A percentile compares a stretch with the other conserved stretches of the same genome.
phyloP scores from a whole-genome alignment of 257 asterid genomes.

The Fraxinus excelsior region DNA sequence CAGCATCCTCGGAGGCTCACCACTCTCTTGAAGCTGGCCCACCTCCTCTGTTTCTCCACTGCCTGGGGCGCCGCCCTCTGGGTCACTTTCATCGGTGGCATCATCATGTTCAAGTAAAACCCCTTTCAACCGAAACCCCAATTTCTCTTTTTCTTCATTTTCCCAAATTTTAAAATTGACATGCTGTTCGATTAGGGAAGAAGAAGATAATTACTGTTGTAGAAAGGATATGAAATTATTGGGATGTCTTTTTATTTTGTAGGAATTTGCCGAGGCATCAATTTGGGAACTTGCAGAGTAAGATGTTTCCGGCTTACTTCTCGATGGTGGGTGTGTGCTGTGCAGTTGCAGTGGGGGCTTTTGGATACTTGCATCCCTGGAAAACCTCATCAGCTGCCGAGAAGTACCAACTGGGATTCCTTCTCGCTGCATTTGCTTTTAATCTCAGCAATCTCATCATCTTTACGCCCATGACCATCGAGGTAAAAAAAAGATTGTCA shows the following conservation, averaged over 20 bases:
- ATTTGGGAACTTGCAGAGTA: constrained; percentile 91
- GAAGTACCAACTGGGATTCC: constrained; percentile 87
- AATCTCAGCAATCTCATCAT: constrained; percentile 85
- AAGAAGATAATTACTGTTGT: neutral
- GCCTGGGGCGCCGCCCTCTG: constrained; percentile 97
- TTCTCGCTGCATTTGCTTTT: constrained; percentile 82
- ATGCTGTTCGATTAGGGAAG: constrained; percentile 1
- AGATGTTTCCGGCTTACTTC: constrained; percentile 99
- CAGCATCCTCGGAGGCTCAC: constrained; percentile 48
- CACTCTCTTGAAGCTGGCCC: constrained; percentile 67
- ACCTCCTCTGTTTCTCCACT: constrained; percentile 89
- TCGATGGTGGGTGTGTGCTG: constrained; percentile 95
- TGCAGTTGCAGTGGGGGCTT: constrained; percentile 75
- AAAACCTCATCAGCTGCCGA: constrained; percentile 66
- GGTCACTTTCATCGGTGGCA: constrained; percentile 99
- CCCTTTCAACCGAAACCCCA: neutral
- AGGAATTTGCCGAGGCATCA: constrained; percentile 98
- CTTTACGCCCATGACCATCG: constrained; percentile 94
- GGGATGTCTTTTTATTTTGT: neutral
- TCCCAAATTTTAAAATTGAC: neutral
- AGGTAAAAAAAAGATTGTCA: constrained; percentile 46
- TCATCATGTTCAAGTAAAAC: constrained; percentile 93
- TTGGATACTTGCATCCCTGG: constrained; percentile 96
- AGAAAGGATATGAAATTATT: constrained; percentile 3
- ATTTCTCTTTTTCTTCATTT: neutral